Evolutionary conservation across 371 early-diverging fungal species (phyloP).

Genomic region (Mortierella sp.): DNA sequence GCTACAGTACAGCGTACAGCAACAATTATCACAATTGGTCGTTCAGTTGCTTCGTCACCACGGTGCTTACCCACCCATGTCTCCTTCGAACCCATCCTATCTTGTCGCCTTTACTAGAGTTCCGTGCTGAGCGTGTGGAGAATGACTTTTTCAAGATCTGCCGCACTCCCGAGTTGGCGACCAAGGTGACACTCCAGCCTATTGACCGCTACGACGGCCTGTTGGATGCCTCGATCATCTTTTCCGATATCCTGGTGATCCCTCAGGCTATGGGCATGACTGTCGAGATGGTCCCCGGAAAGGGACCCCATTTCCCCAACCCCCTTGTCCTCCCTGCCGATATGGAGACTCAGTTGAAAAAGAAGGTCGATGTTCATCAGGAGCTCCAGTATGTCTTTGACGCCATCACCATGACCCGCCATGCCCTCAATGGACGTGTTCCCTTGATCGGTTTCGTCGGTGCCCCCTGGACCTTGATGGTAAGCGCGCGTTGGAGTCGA

Average conservation of each 20-base stretch:
- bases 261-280: conserved; percentile 97
- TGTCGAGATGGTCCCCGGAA: conserved; percentile 93
- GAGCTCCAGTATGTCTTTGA: conserved; percentile 94
- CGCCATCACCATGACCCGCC: conserved; percentile 94
- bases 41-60: neutral
- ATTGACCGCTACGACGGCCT: conserved; percentile 92
- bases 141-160: conserved; percentile 96
- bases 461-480: conserved; percentile 98
- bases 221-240: conserved; percentile 97
- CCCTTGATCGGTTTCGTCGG: conserved; percentile 97
- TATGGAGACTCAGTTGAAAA: conserved; percentile 69
- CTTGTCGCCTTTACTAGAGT: conserved; percentile 70
- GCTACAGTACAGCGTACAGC: too few relatives aligned
- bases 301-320: conserved; percentile 93
- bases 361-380: conserved; percentile 77
- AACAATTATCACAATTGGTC: too few relatives aligned
- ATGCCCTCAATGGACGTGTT: conserved; percentile 86
- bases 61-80: neutral
- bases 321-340: conserved; percentile 85
- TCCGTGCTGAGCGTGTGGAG: conserved; percentile 84
- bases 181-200: conserved; percentile 96
- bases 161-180: conserved; percentile 94
- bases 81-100: neutral
- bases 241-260: conserved; percentile 97
- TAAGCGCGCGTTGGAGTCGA: neutral